Base-by-base conservation (phyloP, 352 stramenopile species). In the Globisporangium parvum region DNA sequence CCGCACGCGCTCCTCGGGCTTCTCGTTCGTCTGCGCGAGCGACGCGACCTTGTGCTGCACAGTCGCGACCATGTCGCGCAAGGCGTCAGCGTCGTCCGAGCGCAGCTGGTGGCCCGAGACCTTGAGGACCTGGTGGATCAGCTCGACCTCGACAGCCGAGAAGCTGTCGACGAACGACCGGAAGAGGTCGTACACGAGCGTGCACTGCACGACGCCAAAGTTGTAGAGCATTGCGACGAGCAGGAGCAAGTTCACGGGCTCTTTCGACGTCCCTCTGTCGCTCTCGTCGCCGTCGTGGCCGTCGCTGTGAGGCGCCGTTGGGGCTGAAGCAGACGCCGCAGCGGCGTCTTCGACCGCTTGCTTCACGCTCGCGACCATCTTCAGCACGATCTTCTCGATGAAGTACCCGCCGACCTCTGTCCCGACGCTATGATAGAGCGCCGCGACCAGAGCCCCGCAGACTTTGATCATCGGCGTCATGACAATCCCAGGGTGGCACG, bases 111-210 rank as follows among this genome's bases (percentile, higher is more conserved):
- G 72, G 10, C 88, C 88, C 42, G 85, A 90, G 33, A 73, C 63
- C 57, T 91, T 87, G 31, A 97, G 69, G 47, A 97, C 54, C 31
- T 92, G 72, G 51, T 96, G 82, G 31, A 96, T 89, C 21, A 96
- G 59, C 59, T 96, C 88, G 37, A 97, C 85, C 35, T 96, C 85
- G 3, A 83, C 67, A 12, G 67, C 63, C 20, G 79, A 82, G 35
- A 95, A 88, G 60, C 69, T 73, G 35, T 87, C 70, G 42, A 95
- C 68, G 21, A 96, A 87, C 31, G 74, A 71, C 20, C 85, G 81
- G 62, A 96, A 93, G 44, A 96, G 65, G 54, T 96, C 88, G 67
- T 97, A 95, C n/a, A 97, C 67, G 37, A 97, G 77, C n/a, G 71
- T 83, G 60, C 80, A 93, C 60, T 94, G 77, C 55, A 93, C 86